Percentiles rank a stretch among this genome's conserved stretches.
Evolutionary conservation across 805 yeast genomes (phyloP).

Genomic region (Pichia californica): DNA sequence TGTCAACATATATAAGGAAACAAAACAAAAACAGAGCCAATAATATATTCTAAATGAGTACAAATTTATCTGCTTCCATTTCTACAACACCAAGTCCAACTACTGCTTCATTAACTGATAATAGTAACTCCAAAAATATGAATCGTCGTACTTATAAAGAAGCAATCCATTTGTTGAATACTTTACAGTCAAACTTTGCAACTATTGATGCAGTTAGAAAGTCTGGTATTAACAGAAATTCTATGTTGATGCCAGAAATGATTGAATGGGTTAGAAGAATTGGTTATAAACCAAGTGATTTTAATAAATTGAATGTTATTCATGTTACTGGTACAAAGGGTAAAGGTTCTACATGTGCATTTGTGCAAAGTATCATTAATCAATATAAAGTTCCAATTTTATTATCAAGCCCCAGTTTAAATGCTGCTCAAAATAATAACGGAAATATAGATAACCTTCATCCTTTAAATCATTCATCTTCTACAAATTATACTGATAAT

Average conservation of each 20-base stretch:
- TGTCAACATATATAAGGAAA: no score
- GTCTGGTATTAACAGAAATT: constrained; percentile 56
- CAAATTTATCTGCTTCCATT: no score
- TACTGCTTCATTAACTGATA: not conserved
- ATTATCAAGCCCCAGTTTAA: constrained; percentile 2
- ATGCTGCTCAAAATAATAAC: not conserved
- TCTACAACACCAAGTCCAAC: not conserved
- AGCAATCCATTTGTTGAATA: constrained; percentile 79
- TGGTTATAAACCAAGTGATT: constrained; percentile 61
- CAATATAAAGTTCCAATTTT: constrained; percentile 45
- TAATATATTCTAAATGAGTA: not conserved
- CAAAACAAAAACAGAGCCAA: no score
- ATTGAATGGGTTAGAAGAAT: constrained; percentile 67
- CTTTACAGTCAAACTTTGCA: constrained; percentile 86
- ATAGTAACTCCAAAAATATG: constrained; percentile 12
- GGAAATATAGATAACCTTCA: not conserved
- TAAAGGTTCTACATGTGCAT: constrained; percentile 96
- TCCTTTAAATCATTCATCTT: not conserved
- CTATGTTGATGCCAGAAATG: constrained; percentile 79
- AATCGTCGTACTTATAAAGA: constrained; percentile 39
- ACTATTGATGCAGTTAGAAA: constrained; percentile 76
- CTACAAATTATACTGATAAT: not conserved
- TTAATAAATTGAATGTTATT: constrained; percentile 68
- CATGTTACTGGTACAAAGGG: constrained; percentile 99
- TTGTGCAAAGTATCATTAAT: constrained; percentile 69